Percentiles rank a stretch among this genome's conserved stretches.
phyloP scores from a whole-genome alignment of 352 stramenopile genomes.

The Salisapilia sapeloensis region DNA sequence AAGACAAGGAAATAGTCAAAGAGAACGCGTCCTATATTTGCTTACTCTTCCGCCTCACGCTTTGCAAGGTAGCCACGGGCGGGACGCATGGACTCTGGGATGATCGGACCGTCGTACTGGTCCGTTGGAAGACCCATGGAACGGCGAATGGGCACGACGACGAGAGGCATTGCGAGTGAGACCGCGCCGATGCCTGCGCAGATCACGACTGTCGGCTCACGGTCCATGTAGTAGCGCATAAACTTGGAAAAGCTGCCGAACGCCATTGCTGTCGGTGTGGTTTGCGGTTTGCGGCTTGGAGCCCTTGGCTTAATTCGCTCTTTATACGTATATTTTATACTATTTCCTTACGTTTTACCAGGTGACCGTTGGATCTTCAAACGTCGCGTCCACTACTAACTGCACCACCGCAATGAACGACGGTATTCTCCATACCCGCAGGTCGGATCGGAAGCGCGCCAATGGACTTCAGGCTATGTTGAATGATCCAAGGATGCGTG shows the following conservation, averaged over 20 bases:
- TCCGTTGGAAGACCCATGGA: constrained; percentile 75
- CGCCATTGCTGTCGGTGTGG: too few species aligned
- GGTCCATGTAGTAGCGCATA: constrained; percentile 68
- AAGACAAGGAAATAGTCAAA: not conserved
- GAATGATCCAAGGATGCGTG: constrained; percentile 38
- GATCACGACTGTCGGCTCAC: constrained; percentile 74
- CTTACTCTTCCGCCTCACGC: constrained; percentile 14
- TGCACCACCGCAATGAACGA: too few species aligned
- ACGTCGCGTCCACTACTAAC: too few species aligned
- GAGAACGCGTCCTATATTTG: constrained; percentile 3
- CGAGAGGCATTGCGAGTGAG: constrained; percentile 42
- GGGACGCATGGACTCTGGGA: constrained; percentile 57
- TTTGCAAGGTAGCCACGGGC: constrained; percentile 47
- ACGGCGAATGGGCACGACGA: constrained; percentile 69
- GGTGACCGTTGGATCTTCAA: too few species aligned
- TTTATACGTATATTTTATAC: too few species aligned
- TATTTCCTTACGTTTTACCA: too few species aligned
- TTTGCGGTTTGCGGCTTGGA: too few species aligned
- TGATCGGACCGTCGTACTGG: constrained; percentile 78
- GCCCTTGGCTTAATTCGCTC: too few species aligned
- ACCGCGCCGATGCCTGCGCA: constrained; percentile 63
- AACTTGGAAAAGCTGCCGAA: constrained; percentile 69
- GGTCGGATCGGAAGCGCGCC: constrained; percentile 11
- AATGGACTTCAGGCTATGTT: constrained; percentile 14
- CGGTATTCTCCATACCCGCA: constrained; percentile 70